Evolutionary conservation across 768 basidiomycete genomes (phyloP), one percentile per base, ranked within the genome.

Genomic region (Suillus alpinus): DNA sequence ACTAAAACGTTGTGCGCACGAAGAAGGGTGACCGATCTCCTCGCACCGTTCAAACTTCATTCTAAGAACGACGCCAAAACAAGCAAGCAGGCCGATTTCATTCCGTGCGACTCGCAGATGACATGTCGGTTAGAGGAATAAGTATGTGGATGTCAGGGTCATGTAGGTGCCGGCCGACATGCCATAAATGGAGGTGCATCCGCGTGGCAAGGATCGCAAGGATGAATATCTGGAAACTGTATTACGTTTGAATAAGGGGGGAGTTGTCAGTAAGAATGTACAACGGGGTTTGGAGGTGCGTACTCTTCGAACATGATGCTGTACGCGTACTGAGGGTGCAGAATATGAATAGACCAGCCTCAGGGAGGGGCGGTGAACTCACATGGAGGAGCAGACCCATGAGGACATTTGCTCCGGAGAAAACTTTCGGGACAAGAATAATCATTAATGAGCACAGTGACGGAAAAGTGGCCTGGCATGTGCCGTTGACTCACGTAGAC

Each of bases 121-220:
- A 7, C 4, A 41, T 7, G 16, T 41, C 8, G 9, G 43, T 20
- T 9, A 44, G n/a, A 44, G 43, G 43, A 20, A 20, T 44, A 20
- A 20, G 6, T n/a, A 5, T 10, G n/a, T 20, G 43, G 20, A 4
- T n/a, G 10, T 44, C 43, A 12, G 43, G 10, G n/a, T 9, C 8
- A 10, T n/a, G 36, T 16, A 56, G 4, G 18, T 8, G 6, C 4
- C 57, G 23, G 44, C 26, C 41, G 26, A 46, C 26, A 26, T 58
- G 39, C 57, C 37, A 43, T 6, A 58, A 41, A 31, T 58, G 26
- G 29, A 58, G 57, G 39, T 58, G 57, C 57, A 58, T 58, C 4
- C 57, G 57, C 23, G 39, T 39, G 23, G 43, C 57, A 2, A 58
- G 39, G 37, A 58, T 46, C 3, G 57, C 32, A 29, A 41, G 57